Evolutionary conservation across 2,329 filamentous ascomycete species (phyloP).

Genomic region (Rasamsonia emersonii): DNA sequence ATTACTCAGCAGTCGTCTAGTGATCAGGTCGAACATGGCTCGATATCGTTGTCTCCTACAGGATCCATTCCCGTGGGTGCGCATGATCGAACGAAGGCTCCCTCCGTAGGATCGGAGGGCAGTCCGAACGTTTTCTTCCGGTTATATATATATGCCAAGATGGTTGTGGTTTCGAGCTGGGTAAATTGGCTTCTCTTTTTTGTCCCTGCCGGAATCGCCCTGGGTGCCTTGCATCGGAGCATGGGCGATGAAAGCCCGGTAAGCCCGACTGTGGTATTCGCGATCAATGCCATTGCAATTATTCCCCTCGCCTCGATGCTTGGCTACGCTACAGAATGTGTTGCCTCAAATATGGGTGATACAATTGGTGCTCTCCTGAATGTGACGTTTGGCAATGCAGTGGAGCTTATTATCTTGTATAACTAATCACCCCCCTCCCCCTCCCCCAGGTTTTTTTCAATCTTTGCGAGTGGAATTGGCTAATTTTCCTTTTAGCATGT

Average conservation of each 20-base stretch:
- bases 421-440: too few relatives aligned
- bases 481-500: conserved; percentile 1
- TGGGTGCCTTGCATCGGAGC: conserved; percentile 16
- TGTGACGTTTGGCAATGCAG: conserved; percentile 65
- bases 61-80: conserved; percentile 36
- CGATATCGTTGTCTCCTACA: conserved; percentile 17
- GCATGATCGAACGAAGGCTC: conserved; percentile 43
- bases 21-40: conserved; percentile 3
- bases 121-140: conserved; percentile 40
- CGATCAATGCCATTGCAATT: conserved; percentile 63
- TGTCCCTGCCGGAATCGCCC: conserved; percentile 21
- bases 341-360: conserved; percentile 60
- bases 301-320: conserved; percentile 62
- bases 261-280: conserved; percentile 55
- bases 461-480: neutral
- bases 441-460: conserved; percentile 3
- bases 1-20: conserved; percentile 1
- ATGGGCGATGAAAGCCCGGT: conserved; percentile 19
- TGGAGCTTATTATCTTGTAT: conserved; percentile 63
- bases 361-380: conserved; percentile 61
- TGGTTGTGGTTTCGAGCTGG: conserved; percentile 51
- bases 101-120: conserved; percentile 40
- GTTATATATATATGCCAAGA: conserved; percentile 46
- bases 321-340: conserved; percentile 63
- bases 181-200: conserved; percentile 25